A percentile compares a stretch with the other conserved stretches of the same genome.
These are phyloP conservation scores for Cryptococcus sp. DNA, from an alignment of 1,284 basidiomycete genomes.

Conservation along the genomic window DNA sequence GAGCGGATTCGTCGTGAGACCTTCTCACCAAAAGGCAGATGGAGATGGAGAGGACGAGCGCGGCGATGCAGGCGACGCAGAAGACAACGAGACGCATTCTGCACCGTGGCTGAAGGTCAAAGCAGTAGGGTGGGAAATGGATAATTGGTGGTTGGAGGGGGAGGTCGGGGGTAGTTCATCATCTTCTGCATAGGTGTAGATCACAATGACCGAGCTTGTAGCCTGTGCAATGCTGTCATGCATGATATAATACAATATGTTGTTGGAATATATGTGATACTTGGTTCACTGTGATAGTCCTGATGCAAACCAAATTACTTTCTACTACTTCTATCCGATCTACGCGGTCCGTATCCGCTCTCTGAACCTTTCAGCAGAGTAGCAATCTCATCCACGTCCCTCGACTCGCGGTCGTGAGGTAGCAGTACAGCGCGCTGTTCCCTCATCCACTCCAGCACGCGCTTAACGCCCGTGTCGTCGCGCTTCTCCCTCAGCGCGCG, in stretches of 20 bases:
- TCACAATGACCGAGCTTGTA: no score
- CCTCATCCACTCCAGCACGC: constrained; percentile 24
- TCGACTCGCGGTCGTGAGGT: not conserved
- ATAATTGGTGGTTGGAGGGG: constrained; percentile 55
- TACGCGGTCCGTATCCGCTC: no score
- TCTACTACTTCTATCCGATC: no score
- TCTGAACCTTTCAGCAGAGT: no score
- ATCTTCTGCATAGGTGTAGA: no score
- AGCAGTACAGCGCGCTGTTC: not conserved
- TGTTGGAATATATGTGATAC: no score
- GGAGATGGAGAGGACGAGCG: not conserved
- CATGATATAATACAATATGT: no score
- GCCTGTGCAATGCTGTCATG: no score
- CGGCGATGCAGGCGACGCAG: not conserved
- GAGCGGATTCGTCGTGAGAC: constrained; percentile 57
- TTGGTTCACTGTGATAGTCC: no score
- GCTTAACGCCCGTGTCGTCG: constrained; percentile 27
- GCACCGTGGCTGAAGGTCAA: constrained; percentile 63
- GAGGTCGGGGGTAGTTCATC: constrained; percentile 34
- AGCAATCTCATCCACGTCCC: not conserved
- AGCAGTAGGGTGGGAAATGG: constrained; percentile 74
- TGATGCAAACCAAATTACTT: no score
- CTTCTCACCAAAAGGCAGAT: not conserved
- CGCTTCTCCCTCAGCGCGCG: constrained; percentile 27
- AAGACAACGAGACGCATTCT: constrained; percentile 2